A percentile compares a stretch with the other conserved stretches of the same genome.
phyloP scores from a whole-genome alignment of 2,329 filamentous ascomycete genomes.

The Paraphaeosphaeria minitans region DNA sequence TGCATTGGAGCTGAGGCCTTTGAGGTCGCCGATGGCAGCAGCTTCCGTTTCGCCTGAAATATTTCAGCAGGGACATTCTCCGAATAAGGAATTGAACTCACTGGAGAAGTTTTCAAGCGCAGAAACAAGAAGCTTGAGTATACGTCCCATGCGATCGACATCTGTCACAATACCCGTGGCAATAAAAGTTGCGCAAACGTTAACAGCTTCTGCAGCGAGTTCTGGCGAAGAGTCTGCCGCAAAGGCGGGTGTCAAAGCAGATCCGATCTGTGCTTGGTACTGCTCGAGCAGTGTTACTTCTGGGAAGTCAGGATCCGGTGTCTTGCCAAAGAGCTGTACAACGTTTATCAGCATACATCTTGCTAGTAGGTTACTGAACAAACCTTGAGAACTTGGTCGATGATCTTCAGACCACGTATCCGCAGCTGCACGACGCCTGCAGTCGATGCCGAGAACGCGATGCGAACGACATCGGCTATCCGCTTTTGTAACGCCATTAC shows the following conservation, averaged over 20 bases:
- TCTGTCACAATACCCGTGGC: slow-evolving; percentile 97
- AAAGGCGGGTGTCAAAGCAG: slow-evolving; percentile 93
- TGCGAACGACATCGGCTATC: slow-evolving; percentile 90
- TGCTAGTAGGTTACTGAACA: background rate
- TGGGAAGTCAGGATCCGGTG: slow-evolving; percentile 95
- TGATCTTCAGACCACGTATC: slow-evolving; percentile 90
- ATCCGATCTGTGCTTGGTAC: slow-evolving; percentile 98
- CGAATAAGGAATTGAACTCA: slow-evolving; percentile 33
- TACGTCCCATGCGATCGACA: slow-evolving; percentile 97
- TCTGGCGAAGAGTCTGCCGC: slow-evolving; percentile 95
- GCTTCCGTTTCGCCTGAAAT: slow-evolving; percentile 69
- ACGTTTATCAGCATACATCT: background rate
- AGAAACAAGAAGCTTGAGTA: slow-evolving; percentile 88
- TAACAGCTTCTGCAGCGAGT: slow-evolving; percentile 91
- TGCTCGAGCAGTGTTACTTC: slow-evolving; percentile 96
- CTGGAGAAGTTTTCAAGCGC: slow-evolving; percentile 90
- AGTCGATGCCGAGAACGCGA: slow-evolving; percentile 96
- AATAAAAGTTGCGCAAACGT: slow-evolving; percentile 97
- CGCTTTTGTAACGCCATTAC: slow-evolving; percentile 79
- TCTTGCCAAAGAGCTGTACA: slow-evolving; percentile 82
- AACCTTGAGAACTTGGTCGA: slow-evolving; percentile 84
- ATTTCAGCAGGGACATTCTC: slow-evolving; percentile 8
- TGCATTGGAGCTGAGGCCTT: slow-evolving; percentile 91
- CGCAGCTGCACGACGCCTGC: slow-evolving; percentile 88
- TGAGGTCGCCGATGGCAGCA: slow-evolving; percentile 88